These are phyloP conservation scores for Actinomucor elegans DNA, from an alignment of 371 early-diverging fungal species.

Conservation along the genomic window DNA sequence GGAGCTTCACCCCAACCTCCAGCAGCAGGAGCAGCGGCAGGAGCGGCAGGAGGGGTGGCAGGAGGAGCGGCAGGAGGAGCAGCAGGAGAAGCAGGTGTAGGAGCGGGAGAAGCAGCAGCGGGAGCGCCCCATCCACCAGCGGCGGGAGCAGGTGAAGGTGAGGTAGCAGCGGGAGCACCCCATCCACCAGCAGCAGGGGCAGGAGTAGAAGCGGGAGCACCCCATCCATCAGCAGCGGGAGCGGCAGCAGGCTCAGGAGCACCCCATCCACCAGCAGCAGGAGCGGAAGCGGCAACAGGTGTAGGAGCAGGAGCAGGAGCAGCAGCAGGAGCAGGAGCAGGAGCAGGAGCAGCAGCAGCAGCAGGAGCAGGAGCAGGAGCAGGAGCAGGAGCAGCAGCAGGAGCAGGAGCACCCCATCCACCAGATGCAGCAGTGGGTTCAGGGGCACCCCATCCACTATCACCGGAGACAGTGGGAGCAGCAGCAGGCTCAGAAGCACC, in stretches of 20 bases:
- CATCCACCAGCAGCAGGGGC: conserved; percentile 28
- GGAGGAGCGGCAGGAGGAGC: conserved; percentile 11
- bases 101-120: conserved; percentile 17
- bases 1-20: conserved; percentile 42
- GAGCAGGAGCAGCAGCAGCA: conserved; percentile 20
- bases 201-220: conserved; percentile 25
- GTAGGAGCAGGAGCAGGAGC: conserved; percentile 5
- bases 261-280: conserved; percentile 27
- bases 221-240: conserved; percentile 15
- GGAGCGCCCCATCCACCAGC: conserved; percentile 32
- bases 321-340: conserved; percentile 19
- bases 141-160: conserved; percentile 21
- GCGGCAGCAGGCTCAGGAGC: conserved; percentile 11
- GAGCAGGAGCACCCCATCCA: conserved; percentile 21
- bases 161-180: conserved; percentile 20
- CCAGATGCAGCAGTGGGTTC: conserved; percentile 11
- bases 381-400: conserved; percentile 15
- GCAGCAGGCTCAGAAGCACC: conserved; percentile 13
- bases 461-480: conserved; percentile 8
- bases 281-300: conserved; percentile 14
- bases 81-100: conserved; percentile 19
- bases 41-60: conserved; percentile 17
- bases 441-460: conserved; percentile 33
- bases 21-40: conserved; percentile 25
- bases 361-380: conserved; percentile 12